Evolutionary conservation across 2,329 filamentous ascomycete species (phyloP).

Genomic region (Scedosporium apiospermum): DNA sequence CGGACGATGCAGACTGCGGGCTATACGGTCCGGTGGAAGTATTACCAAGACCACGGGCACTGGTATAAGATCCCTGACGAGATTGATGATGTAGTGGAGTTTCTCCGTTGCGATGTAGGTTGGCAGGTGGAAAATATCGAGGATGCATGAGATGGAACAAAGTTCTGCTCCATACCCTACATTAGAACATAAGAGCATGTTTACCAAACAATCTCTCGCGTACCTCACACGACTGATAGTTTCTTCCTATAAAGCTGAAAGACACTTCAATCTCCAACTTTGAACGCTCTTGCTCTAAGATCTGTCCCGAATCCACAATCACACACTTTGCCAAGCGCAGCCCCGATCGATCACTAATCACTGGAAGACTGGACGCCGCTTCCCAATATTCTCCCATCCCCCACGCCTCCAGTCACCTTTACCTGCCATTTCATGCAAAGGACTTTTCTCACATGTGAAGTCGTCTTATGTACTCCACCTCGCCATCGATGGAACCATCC

Average conservation of each 20-base stretch:
- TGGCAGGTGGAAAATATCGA: not conserved
- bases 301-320: slow-evolving; percentile 5
- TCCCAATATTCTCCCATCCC: too few species aligned
- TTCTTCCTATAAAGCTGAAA: not conserved
- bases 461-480: too few species aligned
- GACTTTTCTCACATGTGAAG: too few species aligned
- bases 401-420: too few species aligned
- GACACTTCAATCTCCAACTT: not conserved
- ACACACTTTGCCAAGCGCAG: slow-evolving; percentile 5
- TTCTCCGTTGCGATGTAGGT: not conserved
- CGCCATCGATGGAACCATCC: too few species aligned
- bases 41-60: slow-evolving; percentile 31
- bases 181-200: too few species aligned
- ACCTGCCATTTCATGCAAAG: too few species aligned
- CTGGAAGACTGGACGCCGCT: too few species aligned
- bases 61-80: slow-evolving; percentile 40
- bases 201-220: slow-evolving; percentile 1
- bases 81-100: slow-evolving; percentile 30
- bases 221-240: not conserved
- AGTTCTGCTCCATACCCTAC: not conserved
- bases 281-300: not conserved
- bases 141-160: not conserved
- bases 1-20: slow-evolving; percentile 13
- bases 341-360: too few species aligned
- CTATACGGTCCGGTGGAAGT: slow-evolving; percentile 26